Evolutionary conservation across 2,329 filamentous ascomycete genomes (phyloP).

Genomic region (Sordariomycetes sp.): DNA sequence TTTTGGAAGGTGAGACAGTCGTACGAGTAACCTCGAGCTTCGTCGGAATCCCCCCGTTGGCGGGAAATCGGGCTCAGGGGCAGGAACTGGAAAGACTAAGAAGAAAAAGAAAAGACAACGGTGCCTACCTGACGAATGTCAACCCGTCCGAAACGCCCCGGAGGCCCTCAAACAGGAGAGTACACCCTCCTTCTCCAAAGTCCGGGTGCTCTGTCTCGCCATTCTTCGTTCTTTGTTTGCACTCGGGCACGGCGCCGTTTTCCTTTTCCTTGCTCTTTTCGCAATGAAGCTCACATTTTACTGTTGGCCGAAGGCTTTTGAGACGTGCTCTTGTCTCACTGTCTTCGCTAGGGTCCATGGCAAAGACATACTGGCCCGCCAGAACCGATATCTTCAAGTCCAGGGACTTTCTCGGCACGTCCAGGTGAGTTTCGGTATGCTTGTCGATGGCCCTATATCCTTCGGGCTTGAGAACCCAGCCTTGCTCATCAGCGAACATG

Average conservation of each 20-base stretch:
- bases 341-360: neutral
- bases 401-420: slow-evolving; percentile 41
- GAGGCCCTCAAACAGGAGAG: slow-evolving; percentile 47
- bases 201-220: slow-evolving; percentile 51
- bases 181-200: slow-evolving; percentile 41
- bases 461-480: slow-evolving; percentile 77
- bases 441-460: slow-evolving; percentile 51
- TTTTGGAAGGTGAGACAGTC: too few relatives aligned
- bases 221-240: slow-evolving; percentile 48
- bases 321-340: neutral
- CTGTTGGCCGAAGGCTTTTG: slow-evolving; percentile 50
- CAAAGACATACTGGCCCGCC: slow-evolving; percentile 59
- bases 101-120: neutral
- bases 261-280: slow-evolving; percentile 37
- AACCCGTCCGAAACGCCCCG: slow-evolving; percentile 55
- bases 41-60: too few relatives aligned
- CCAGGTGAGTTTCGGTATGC: slow-evolving; percentile 26
- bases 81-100: neutral
- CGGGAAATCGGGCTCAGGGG: too few relatives aligned
- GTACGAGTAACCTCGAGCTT: too few relatives aligned
- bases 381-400: slow-evolving; percentile 63
- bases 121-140: slow-evolving; percentile 60
- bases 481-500: slow-evolving; percentile 82
- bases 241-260: slow-evolving; percentile 28
- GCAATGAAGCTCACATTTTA: slow-evolving; percentile 74